Evolutionary conservation across 345 rosid genomes (phyloP), one percentile per base, ranked within the genome.

Genomic region (Brassica carinata): DNA sequence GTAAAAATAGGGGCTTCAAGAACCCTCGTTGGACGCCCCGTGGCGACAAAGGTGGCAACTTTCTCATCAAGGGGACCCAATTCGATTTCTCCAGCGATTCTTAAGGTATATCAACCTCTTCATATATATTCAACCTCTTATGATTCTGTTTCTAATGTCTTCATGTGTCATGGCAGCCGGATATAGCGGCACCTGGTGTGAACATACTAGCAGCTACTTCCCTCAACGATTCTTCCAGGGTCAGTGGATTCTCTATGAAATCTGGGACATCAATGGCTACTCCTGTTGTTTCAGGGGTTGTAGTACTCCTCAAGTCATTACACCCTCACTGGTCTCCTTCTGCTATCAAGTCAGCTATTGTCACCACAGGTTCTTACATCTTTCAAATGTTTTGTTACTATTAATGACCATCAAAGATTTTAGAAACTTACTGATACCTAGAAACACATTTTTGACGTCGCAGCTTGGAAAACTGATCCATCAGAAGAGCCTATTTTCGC

Each of bases 251-350:
- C 57, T 31, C 4, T 8, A 0, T 73, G 2, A 7, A 15, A 18
- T 23, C 87, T 1, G 86, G 87, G 3, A 87, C 90, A 74, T 87
- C 88, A 66, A 81, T 81, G 84, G 80, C 88, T 0, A n/a, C 83
- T 78, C 87, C 86, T 10, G 55, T 65, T 3, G 75, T 86, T 10
- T 59, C 88, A 11, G 86, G 80, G 18, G 64, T 84, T 74, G 84
- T 83, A 13, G 85, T 78, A 0, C 83, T 84, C 6, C 71, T 84
- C 48, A 87, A 77, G 77, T 38, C 74, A 48, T 1, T 64, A 40
- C 80, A 86, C 38, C 88, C 75, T 8, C 45, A 61, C 3, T 87
- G 86, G 88, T 83, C 87, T 36, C 88, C 90, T 38, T 59, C 86
- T 58, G 86, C 88, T 8, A 53, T 86, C 3, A 81, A 23, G 74